Evolutionary conservation across 495 filamentous ascomycete genomes (phyloP), one percentile per base, ranked within the genome.

Genomic region (Podospora conica): DNA sequence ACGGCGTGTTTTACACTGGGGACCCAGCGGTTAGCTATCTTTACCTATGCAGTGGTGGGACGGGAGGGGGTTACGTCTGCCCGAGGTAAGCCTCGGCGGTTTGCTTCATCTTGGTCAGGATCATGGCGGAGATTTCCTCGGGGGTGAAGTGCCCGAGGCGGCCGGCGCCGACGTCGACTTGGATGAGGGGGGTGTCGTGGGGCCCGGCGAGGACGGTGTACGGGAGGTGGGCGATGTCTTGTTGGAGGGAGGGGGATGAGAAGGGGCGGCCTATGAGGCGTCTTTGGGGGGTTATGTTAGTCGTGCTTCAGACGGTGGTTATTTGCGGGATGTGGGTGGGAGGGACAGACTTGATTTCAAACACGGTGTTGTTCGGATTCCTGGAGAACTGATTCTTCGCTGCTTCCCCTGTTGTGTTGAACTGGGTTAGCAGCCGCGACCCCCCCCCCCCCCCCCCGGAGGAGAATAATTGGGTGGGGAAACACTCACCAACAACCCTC

Each of bases 381-480:
- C 96, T 97, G 67, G 95, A 93, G 75, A 93, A 93, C 83, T 97
- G 96, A 81, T 98, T 98, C 88, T 98, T 98, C 58, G 95, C 95
- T 67, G 95, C 94, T 84, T 98, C 95, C 80, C 95, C 95, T 70
- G 53, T 0, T 6, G 25, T 53, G 6, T 11, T 23, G 20, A 28
- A 63, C 48, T 10, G 57, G 23, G 8, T 10, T 58, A 27, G 56
- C n/a, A 20, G 23, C 24, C 18, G 27, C 53, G 6, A 48, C 25
- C 25, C 23, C 20, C 22, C 12, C 9, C 20, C 22, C 12, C 9
- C 23, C 15, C n/a, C 29, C 25, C 25, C 1, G 9, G 24, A 33
- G 9, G 29, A 3, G 33, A 65, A 53, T 57, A 71, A 69, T 5
- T 48, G 40, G 40, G 6, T 11, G n/a, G 15, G 18, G 4, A 48